Percentiles rank a stretch among this genome's conserved stretches.
phyloP scores from a whole-genome alignment of 345 rosid species.

The Boechera divaricarpa region DNA sequence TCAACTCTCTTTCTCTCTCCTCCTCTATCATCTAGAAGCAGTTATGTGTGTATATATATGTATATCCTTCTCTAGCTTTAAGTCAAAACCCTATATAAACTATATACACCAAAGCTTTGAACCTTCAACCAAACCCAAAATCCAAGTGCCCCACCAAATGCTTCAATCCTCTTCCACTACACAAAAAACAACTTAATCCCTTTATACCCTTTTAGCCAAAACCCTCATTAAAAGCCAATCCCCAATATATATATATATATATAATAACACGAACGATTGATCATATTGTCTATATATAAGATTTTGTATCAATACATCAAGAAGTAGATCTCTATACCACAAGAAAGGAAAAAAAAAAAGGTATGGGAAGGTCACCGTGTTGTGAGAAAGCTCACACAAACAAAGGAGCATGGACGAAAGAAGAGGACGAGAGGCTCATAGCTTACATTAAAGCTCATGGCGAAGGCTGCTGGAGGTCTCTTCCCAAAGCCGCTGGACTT shows the following conservation, averaged over 20 bases:
- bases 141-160: conserved; percentile 46
- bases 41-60: background rate
- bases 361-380: conserved; percentile 79
- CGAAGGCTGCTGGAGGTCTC: conserved; percentile 78
- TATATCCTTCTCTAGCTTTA: conserved; percentile 33
- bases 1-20: conserved; percentile 36
- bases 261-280: conserved; percentile 17
- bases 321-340: conserved; percentile 35
- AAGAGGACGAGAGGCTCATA: conserved; percentile 59
- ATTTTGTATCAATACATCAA: conserved; percentile 19
- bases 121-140: conserved; percentile 49
- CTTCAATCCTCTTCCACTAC: conserved; percentile 34
- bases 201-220: conserved; percentile 43
- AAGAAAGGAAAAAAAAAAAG: background rate
- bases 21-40: conserved; percentile 40
- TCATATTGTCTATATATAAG: conserved; percentile 23
- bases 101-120: conserved; percentile 45
- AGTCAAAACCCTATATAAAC: conserved; percentile 47
- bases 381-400: conserved; percentile 78
- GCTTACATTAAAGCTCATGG: conserved; percentile 71
- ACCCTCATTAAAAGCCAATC: conserved; percentile 32
- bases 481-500: conserved; percentile 74
- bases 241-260: conserved; percentile 6
- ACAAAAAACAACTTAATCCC: conserved; percentile 31
- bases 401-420: conserved; percentile 77